These are phyloP conservation scores for Xylariomycetidae sp. DNA, from an alignment of 2,329 filamentous ascomycete genomes.

Conservation along the genomic window DNA sequence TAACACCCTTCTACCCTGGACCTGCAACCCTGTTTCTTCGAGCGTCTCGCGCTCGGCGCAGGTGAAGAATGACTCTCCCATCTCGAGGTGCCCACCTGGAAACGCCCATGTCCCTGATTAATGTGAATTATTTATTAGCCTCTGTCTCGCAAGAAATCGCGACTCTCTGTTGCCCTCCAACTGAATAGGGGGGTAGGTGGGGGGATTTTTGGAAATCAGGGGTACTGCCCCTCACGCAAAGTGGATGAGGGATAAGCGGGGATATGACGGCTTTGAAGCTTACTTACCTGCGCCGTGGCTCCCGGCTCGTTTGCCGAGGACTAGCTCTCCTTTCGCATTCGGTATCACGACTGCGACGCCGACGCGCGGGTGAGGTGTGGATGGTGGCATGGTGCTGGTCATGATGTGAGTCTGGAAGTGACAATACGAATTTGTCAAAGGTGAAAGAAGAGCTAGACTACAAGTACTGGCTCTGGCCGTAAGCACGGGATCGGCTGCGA, in stretches of 20 bases:
- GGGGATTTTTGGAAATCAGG: no score
- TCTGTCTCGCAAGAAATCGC: no score
- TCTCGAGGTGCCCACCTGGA: constrained; percentile 73
- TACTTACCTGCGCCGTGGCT: constrained; percentile 44
- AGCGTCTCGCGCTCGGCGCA: constrained; percentile 64
- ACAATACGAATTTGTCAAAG: no score
- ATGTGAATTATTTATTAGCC: background rate
- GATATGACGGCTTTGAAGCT: no score
- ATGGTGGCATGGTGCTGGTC: constrained; percentile 15
- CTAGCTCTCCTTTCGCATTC: constrained; percentile 36
- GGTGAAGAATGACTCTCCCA: constrained; percentile 54
- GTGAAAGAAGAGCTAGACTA: no score
- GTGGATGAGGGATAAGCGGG: no score
- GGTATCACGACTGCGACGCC: constrained; percentile 45
- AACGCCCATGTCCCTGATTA: constrained; percentile 56
- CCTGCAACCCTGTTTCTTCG: constrained; percentile 64
- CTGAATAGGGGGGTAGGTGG: background rate
- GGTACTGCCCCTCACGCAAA: no score
- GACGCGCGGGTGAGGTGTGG: constrained; percentile 33
- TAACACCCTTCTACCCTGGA: constrained; percentile 49
- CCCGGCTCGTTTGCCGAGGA: constrained; percentile 44
- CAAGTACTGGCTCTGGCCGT: no score
- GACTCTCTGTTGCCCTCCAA: no score
- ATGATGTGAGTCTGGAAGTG: no score
- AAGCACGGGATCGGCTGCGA: no score